A percentile compares a stretch with the other conserved stretches of the same genome.
phyloP scores from a whole-genome alignment of 2,329 filamentous ascomycete genomes.

The Mycosphaerella sp. region DNA sequence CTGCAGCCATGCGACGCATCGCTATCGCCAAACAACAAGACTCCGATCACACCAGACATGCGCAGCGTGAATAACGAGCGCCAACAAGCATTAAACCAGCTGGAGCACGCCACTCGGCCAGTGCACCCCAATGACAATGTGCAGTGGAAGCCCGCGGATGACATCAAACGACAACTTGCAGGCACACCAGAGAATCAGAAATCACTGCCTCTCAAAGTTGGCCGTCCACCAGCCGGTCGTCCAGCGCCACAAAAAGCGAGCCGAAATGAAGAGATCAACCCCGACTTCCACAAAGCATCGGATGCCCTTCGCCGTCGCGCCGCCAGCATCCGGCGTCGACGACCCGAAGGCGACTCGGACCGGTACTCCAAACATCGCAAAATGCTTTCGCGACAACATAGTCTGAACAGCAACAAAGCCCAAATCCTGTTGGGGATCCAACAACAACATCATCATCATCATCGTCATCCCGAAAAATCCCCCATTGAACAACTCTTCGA shows the following conservation, averaged over 20 bases:
- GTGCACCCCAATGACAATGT: no score
- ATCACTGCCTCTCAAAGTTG: background rate
- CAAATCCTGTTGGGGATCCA: background rate
- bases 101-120: background rate
- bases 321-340: background rate
- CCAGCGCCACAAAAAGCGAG: background rate
- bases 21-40: constrained; percentile 1
- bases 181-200: background rate
- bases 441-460: no score
- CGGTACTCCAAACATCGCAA: no score
- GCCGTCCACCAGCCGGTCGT: background rate
- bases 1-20: background rate
- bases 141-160: background rate
- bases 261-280: background rate
- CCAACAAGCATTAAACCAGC: background rate
- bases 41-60: background rate
- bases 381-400: background rate
- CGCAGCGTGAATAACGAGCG: background rate
- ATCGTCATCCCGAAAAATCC: constrained; percentile 1
- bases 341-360: background rate
- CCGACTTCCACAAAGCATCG: background rate
- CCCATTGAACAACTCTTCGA: constrained; percentile 9
- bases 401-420: constrained; percentile 2
- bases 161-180: background rate
- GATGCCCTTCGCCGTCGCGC: background rate